Evolutionary conservation across 2,329 filamentous ascomycete species (phyloP).

Genomic region (Bertia moriformis): DNA sequence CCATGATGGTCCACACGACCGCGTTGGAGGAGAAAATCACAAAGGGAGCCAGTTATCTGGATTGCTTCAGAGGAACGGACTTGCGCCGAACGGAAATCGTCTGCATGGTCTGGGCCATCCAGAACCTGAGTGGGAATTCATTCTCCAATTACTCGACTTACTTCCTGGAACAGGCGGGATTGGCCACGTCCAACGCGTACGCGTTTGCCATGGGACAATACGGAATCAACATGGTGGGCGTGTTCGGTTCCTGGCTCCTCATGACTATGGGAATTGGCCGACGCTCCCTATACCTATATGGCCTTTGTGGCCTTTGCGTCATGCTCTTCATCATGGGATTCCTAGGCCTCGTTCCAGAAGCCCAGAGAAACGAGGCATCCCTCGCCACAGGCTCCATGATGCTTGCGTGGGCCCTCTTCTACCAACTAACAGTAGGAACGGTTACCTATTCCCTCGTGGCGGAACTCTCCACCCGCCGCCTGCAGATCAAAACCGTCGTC

Average conservation of each 20-base stretch:
- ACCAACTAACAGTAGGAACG: conserved; percentile 77
- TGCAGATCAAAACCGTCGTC: conserved; percentile 86
- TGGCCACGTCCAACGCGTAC: conserved; percentile 34
- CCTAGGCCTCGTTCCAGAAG: conserved; percentile 55
- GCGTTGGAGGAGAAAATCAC: conserved; percentile 67
- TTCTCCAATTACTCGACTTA: conserved; percentile 54
- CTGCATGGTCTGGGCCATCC: conserved; percentile 49
- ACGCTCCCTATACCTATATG: conserved; percentile 61
- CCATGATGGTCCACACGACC: conserved; percentile 87
- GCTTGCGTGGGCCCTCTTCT: conserved; percentile 68
- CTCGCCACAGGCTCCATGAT: conserved; percentile 76
- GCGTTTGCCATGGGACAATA: conserved; percentile 50
- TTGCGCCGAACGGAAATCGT: conserved; percentile 64
- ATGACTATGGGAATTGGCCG: conserved; percentile 66
- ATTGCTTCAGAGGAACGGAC: conserved; percentile 73
- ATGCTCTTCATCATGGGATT: conserved; percentile 80
- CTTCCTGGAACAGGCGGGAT: conserved; percentile 44
- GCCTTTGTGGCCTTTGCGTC: conserved; percentile 54
- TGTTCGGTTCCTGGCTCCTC: conserved; percentile 68
- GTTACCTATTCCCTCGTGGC: conserved; percentile 81
- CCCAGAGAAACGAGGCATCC: conserved; percentile 43
- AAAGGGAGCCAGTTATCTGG: conserved; percentile 57
- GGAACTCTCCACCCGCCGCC: conserved; percentile 66
- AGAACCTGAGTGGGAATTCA: conserved; percentile 47
- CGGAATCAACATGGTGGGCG: conserved; percentile 63